phyloP scores from a whole-genome alignment of 163 green algal genomes.

The Volvox carteri region DNA sequence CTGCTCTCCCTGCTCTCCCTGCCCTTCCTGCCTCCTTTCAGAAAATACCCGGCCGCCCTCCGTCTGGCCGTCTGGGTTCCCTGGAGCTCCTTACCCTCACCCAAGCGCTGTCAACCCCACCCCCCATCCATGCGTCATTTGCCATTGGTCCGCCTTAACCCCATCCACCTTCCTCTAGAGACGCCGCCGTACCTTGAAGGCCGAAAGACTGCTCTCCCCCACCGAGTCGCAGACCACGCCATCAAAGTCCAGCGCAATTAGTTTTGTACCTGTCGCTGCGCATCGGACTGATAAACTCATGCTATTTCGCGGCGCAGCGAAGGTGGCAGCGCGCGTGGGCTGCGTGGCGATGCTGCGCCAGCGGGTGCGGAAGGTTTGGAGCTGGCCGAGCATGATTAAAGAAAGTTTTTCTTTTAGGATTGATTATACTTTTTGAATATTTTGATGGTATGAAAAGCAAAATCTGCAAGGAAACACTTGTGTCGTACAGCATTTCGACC shows the following conservation, averaged over 20 bases:
- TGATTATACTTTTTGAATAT: not conserved
- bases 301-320: not conserved
- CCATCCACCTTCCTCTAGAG: too few species aligned
- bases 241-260: conserved; percentile 95
- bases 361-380: not conserved
- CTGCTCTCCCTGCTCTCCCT: too few species aligned
- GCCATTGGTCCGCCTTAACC: too few species aligned
- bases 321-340: not conserved
- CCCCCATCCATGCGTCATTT: too few species aligned
- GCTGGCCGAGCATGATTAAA: not conserved
- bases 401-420: not conserved
- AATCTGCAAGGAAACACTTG: too few species aligned
- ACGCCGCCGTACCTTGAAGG: conserved; percentile 95
- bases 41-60: too few species aligned
- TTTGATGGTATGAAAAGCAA: not conserved
- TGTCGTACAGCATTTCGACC: not conserved
- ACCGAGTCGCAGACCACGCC: conserved; percentile 96
- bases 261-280: not conserved
- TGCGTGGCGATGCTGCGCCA: not conserved
- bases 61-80: too few species aligned
- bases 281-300: not conserved
- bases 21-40: too few species aligned
- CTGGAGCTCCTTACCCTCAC: too few species aligned
- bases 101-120: too few species aligned
- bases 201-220: conserved; percentile 92